These are phyloP conservation scores for Sporisorium exsertum DNA, from an alignment of 1,284 basidiomycete species.

Conservation along the genomic window DNA sequence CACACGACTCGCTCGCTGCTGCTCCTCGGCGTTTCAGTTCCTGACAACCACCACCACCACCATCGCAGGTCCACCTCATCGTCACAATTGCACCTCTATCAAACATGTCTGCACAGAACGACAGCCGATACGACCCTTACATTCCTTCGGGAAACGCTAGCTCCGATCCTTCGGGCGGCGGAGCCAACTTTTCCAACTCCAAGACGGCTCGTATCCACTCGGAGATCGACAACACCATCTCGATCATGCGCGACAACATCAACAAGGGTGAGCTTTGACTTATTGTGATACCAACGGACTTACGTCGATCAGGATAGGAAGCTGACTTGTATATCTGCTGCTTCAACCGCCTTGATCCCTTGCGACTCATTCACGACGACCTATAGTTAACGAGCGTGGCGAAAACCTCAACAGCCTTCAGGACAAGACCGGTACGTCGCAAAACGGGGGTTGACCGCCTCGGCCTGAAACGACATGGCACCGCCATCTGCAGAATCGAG, in stretches of 20 bases:
- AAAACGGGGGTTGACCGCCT: not conserved
- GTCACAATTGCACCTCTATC: not conserved
- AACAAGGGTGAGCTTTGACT: conserved; percentile 53
- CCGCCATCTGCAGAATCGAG: not conserved
- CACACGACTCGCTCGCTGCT: not conserved
- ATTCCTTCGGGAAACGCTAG: conserved; percentile 61
- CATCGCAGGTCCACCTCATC: conserved; percentile 8
- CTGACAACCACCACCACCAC: conserved; percentile 8
- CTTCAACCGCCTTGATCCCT: not conserved
- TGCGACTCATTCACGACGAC: not conserved
- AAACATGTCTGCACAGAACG: conserved; percentile 54
- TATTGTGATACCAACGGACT: not conserved
- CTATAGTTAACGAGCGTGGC: conserved; percentile 88
- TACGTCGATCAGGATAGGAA: not conserved
- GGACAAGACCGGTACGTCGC: conserved; percentile 92
- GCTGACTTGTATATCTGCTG: conserved; percentile 10
- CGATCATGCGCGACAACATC: conserved; percentile 98
- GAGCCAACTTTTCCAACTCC: conserved; percentile 55
- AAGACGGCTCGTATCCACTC: conserved; percentile 67
- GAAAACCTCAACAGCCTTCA: conserved; percentile 93
- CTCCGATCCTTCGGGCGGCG: conserved; percentile 52
- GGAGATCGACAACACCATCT: conserved; percentile 71
- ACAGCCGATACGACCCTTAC: conserved; percentile 66
- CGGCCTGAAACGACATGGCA: not conserved
- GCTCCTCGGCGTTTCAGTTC: not conserved